Percentiles rank a stretch among this genome's conserved stretches.
phyloP scores from a whole-genome alignment of 306 rosid species.

The Clitoria ternatea region DNA sequence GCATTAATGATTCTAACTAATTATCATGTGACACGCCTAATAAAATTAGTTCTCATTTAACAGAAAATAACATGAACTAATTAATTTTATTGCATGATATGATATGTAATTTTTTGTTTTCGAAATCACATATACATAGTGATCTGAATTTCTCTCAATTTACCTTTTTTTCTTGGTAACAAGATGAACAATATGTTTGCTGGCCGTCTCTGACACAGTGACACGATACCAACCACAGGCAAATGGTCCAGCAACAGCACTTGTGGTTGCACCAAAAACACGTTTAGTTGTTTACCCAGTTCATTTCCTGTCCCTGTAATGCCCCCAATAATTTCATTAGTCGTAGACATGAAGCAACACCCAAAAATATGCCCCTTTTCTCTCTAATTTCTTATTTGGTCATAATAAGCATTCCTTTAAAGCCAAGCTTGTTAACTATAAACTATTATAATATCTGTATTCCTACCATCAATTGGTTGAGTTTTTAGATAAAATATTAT shows the following conservation, averaged over 20 bases:
- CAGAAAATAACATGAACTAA: too few species aligned
- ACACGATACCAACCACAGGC: not conserved
- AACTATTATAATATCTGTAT: too few species aligned
- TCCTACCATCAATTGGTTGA: too few species aligned
- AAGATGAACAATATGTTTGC: not conserved
- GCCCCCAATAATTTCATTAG: slow-evolving; percentile 4
- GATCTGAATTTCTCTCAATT: too few species aligned
- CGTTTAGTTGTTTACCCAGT: not conserved
- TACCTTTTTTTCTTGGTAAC: too few species aligned
- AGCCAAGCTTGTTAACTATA: not conserved
- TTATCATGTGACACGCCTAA: too few species aligned
- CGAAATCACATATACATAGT: too few species aligned
- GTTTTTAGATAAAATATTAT: too few species aligned
- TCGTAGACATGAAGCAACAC: slow-evolving; percentile 34
- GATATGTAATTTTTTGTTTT: too few species aligned
- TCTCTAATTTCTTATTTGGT: not conserved
- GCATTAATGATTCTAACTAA: too few species aligned
- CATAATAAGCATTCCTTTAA: slow-evolving; percentile 7
- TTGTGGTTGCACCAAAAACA: slow-evolving; percentile 12
- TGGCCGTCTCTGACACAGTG: not conserved
- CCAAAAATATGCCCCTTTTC: not conserved
- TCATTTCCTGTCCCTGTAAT: not conserved
- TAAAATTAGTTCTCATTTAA: too few species aligned
- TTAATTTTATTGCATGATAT: too few species aligned
- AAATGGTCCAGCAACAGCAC: not conserved